Evolutionary conservation across 2,329 filamentous ascomycete species (phyloP).

Genomic region (Colletotrichum lupini): DNA sequence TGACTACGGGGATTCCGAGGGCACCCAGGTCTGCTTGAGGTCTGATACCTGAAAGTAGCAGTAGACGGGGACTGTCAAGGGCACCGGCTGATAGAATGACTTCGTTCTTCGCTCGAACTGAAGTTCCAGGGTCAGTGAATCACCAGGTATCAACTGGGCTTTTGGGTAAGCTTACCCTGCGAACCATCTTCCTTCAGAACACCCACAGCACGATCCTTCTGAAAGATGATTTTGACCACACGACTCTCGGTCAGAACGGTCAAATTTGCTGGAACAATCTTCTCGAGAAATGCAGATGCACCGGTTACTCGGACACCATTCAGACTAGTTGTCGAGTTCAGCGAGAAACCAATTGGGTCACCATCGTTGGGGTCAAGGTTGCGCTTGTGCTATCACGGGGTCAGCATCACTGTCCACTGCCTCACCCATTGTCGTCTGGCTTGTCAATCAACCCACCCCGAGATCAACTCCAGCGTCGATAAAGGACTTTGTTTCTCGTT

Average conservation of each 20-base stretch:
- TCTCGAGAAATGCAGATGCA: slow-evolving; percentile 21
- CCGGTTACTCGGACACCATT: slow-evolving; percentile 15
- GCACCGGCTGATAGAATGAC: slow-evolving; percentile 75
- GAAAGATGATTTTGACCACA: slow-evolving; percentile 83
- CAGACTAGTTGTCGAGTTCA: slow-evolving; percentile 6
- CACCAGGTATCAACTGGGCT: accelerated
- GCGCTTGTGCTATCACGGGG: neutral
- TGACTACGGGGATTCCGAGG: neutral
- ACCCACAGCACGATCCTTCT: slow-evolving; percentile 75
- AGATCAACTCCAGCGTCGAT: slow-evolving; percentile 20
- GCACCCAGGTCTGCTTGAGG: neutral
- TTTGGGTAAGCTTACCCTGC: neutral
- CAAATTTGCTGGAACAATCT: slow-evolving; percentile 67
- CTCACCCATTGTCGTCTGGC: neutral
- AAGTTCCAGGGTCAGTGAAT: accelerated
- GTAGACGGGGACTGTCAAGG: slow-evolving; percentile 68
- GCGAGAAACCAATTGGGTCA: slow-evolving; percentile 14
- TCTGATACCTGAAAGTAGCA: slow-evolving; percentile 35
- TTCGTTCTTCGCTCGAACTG: slow-evolving; percentile 65
- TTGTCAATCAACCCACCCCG: neutral
- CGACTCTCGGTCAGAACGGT: slow-evolving; percentile 88
- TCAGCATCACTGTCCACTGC: neutral
- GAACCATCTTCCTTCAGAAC: slow-evolving; percentile 14
- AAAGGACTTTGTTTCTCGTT: slow-evolving; percentile 21
- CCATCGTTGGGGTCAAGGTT: slow-evolving; percentile 23